Percentiles rank a stretch among this genome's conserved stretches.
Evolutionary conservation across 176 grass and related monocot species (phyloP).

Genomic region (Tillandsia fasciculata): DNA sequence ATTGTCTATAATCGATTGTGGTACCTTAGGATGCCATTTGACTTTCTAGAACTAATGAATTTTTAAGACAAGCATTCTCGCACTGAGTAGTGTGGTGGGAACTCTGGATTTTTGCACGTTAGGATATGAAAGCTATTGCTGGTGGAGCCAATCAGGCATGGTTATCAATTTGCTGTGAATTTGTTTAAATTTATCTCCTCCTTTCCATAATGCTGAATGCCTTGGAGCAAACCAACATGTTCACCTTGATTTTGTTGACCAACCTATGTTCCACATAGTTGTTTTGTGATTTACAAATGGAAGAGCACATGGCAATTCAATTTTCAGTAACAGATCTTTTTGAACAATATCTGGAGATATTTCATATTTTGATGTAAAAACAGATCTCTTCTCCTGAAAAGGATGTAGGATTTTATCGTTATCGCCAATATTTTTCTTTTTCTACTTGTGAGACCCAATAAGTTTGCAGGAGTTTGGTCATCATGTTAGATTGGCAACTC

Average conservation of each 20-base stretch:
- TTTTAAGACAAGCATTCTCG: background rate
- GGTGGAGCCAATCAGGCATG: background rate
- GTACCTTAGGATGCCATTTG: background rate
- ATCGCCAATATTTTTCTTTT: background rate
- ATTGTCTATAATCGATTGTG: background rate
- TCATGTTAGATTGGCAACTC: constrained; percentile 95
- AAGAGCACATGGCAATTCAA: no score
- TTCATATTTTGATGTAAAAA: no score
- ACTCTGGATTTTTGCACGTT: background rate
- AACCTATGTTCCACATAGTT: no score
- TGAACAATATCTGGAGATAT: no score
- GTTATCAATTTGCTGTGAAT: background rate
- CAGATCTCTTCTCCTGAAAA: background rate
- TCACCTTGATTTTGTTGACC: background rate
- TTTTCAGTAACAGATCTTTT: no score
- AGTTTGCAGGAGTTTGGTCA: constrained; percentile 89
- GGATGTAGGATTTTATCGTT: no score
- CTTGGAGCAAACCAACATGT: background rate
- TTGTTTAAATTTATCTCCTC: background rate
- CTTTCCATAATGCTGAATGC: background rate
- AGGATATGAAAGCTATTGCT: background rate
- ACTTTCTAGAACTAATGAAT: background rate
- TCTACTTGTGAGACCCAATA: background rate
- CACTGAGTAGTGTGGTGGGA: background rate
- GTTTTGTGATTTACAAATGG: no score